Conservation (phyloP, 306 rosid species). For the Vigna mungo region DNA sequence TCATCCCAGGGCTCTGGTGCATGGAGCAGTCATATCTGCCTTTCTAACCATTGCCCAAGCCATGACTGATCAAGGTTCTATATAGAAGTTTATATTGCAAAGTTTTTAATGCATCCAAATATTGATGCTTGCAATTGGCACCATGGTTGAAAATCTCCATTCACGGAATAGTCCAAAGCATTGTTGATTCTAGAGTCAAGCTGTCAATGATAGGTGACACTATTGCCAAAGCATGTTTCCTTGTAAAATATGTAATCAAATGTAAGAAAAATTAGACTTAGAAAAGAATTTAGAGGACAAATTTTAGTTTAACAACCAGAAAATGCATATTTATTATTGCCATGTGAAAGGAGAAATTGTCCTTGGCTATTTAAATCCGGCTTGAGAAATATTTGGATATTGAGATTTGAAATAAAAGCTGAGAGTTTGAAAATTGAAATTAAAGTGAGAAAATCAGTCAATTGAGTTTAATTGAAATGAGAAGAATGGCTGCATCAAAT, state of each 20-base stretch:
- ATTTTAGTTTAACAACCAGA: slow-evolving; percentile 44
- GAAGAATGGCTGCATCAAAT: background rate
- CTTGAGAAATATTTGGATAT: slow-evolving; percentile 45
- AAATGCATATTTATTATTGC: slow-evolving; percentile 42
- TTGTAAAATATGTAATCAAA: slow-evolving; percentile 59
- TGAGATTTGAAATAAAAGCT: slow-evolving; percentile 56
- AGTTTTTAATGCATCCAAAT: slow-evolving; percentile 38
- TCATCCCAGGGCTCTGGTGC: slow-evolving; percentile 78
- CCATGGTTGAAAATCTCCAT: slow-evolving; percentile 20
- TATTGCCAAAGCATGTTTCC: slow-evolving; percentile 42
- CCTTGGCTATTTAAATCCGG: slow-evolving; percentile 45
- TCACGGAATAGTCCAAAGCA: slow-evolving; percentile 14
- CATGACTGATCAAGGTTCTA: slow-evolving; percentile 97
- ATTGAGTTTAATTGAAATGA: background rate
- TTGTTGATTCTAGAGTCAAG: slow-evolving; percentile 7
- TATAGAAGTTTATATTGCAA: slow-evolving; percentile 53
- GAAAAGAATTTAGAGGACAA: slow-evolving; percentile 45
- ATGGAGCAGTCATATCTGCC: slow-evolving; percentile 91
- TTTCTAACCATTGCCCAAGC: slow-evolving; percentile 96
- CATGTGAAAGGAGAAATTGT: slow-evolving; percentile 38
- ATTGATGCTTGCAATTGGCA: slow-evolving; percentile 30
- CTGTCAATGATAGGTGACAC: slow-evolving; percentile 28
- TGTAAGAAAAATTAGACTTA: slow-evolving; percentile 41
- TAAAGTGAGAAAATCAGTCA: background rate
- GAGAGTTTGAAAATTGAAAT: background rate